Conservation (phyloP, 495 filamentous ascomycete species). For the Evansstolkia leycettana region DNA sequence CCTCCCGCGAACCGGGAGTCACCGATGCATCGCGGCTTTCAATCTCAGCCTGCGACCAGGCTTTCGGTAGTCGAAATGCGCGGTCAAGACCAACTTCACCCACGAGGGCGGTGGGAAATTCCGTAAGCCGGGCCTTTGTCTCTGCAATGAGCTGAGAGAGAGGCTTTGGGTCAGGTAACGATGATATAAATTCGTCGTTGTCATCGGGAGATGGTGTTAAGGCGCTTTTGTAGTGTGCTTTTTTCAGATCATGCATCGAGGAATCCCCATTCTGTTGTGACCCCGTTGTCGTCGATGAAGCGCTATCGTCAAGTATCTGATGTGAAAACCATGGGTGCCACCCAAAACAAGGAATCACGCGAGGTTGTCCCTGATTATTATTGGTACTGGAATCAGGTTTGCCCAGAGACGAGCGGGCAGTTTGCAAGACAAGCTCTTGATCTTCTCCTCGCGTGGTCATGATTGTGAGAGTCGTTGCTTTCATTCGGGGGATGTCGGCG, state of each 20-base stretch:
- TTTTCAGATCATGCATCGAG: conserved; percentile 17
- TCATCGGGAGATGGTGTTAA: conserved; percentile 40
- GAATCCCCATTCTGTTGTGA: conserved; percentile 9
- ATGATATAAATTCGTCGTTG: conserved; percentile 47
- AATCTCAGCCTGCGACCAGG: conserved; percentile 42
- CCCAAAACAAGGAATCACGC: conserved; percentile 75
- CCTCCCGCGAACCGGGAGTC: conserved; percentile 77
- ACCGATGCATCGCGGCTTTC: conserved; percentile 38
- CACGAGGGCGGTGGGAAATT: conserved; percentile 57
- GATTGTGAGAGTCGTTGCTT: conserved; percentile 60
- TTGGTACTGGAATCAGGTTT: conserved; percentile 8
- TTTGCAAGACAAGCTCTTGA: conserved; percentile 66
- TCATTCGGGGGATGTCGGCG: conserved; percentile 59
- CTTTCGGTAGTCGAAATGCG: conserved; percentile 66
- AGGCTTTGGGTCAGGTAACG: conserved; percentile 58
- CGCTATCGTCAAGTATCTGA: conserved; percentile 58
- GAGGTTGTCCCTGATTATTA: conserved; percentile 10
- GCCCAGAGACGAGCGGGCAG: conserved; percentile 30
- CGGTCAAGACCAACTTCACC: conserved; percentile 87
- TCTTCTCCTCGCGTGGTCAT: conserved; percentile 87
- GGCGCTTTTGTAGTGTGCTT: conserved; percentile 58
- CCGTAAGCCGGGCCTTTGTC: conserved; percentile 48
- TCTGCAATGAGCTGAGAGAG: conserved; percentile 55
- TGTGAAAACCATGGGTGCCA: conserved; percentile 99
- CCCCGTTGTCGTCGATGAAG: not conserved